These are phyloP conservation scores for Mycena vulgaris DNA, from an alignment of 768 basidiomycete genomes.

Conservation along the genomic window DNA sequence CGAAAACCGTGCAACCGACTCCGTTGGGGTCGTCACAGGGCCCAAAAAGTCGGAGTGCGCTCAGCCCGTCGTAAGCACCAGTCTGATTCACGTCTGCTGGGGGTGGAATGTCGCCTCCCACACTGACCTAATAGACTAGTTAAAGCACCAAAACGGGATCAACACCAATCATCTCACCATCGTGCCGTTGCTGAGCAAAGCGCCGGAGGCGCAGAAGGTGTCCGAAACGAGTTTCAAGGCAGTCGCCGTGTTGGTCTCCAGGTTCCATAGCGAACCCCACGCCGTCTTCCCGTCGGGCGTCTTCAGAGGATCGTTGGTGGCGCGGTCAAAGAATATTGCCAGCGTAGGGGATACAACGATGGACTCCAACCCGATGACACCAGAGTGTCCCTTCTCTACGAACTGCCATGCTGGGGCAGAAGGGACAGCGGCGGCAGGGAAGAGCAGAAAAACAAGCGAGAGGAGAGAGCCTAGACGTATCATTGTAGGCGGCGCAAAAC, in stretches of 20 bases:
- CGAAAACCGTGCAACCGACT: too few relatives aligned
- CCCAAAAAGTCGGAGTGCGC: constrained; percentile 41
- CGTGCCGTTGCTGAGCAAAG: too few relatives aligned
- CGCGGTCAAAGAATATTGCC: too few relatives aligned
- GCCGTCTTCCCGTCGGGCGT: constrained; percentile 63
- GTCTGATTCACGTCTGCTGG: constrained; percentile 50
- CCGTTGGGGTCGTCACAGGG: constrained; percentile 43
- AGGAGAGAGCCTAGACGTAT: constrained; percentile 28
- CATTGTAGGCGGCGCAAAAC: constrained; percentile 14
- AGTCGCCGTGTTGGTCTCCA: constrained; percentile 61
- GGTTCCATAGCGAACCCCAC: constrained; percentile 66
- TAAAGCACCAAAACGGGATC: background rate
- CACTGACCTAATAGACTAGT: too few relatives aligned
- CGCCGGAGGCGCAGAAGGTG: constrained; percentile 71
- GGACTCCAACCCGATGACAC: too few relatives aligned
- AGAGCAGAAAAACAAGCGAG: constrained; percentile 26
- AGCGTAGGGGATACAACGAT: too few relatives aligned
- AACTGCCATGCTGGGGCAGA: constrained; percentile 26
- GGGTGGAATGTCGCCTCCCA: constrained; percentile 60
- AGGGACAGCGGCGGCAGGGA: constrained; percentile 7
- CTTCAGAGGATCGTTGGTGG: constrained; percentile 62
- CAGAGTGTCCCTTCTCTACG: constrained; percentile 20
- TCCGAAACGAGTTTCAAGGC: constrained; percentile 72
- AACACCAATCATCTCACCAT: constrained; percentile 52
- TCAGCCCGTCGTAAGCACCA: constrained; percentile 50